Evolutionary conservation across 371 early-diverging fungal genomes (phyloP).

Genomic region (Rhizomucor miehei): DNA sequence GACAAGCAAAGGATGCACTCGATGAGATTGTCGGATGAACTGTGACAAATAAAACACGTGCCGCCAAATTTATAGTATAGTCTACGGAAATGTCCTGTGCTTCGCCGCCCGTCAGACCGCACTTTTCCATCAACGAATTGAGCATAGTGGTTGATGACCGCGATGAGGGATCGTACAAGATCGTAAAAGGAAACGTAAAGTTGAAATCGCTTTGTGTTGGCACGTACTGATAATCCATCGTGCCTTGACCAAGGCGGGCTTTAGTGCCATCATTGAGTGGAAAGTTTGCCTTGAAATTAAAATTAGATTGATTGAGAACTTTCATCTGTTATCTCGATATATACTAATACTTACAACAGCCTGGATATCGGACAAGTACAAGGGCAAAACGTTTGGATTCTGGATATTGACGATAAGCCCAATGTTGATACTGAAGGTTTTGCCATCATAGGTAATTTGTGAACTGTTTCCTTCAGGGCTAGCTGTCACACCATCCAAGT

Average conservation of each 20-base stretch:
- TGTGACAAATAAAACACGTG: slow-evolving; percentile 36
- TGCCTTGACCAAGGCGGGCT: slow-evolving; percentile 39
- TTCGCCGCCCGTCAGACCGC: slow-evolving; percentile 35
- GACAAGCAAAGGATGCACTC: slow-evolving; percentile 36
- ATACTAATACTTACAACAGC: slow-evolving; percentile 29
- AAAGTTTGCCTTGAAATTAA: slow-evolving; percentile 39
- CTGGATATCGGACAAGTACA: slow-evolving; percentile 29
- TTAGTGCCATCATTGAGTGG: slow-evolving; percentile 21
- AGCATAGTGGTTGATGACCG: slow-evolving; percentile 40
- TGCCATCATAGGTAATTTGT: slow-evolving; percentile 22
- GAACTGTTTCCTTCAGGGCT: slow-evolving; percentile 19
- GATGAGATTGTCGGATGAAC: slow-evolving; percentile 32
- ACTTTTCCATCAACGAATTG: slow-evolving; percentile 39
- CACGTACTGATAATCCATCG: slow-evolving; percentile 31
- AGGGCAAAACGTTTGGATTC: slow-evolving; percentile 36
- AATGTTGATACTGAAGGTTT: slow-evolving; percentile 30
- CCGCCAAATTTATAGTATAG: slow-evolving; percentile 32
- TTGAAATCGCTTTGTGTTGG: slow-evolving; percentile 34
- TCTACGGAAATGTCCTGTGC: slow-evolving; percentile 29
- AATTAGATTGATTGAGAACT: slow-evolving; percentile 1
- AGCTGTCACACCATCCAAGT: slow-evolving; percentile 26
- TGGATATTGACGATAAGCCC: slow-evolving; percentile 35
- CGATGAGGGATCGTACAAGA: slow-evolving; percentile 33
- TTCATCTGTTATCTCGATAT: background rate
- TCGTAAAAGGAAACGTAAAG: slow-evolving; percentile 48